Conservation (phyloP, 2,329 filamentous ascomycete species). For the Tolypocladium inflatum region DNA sequence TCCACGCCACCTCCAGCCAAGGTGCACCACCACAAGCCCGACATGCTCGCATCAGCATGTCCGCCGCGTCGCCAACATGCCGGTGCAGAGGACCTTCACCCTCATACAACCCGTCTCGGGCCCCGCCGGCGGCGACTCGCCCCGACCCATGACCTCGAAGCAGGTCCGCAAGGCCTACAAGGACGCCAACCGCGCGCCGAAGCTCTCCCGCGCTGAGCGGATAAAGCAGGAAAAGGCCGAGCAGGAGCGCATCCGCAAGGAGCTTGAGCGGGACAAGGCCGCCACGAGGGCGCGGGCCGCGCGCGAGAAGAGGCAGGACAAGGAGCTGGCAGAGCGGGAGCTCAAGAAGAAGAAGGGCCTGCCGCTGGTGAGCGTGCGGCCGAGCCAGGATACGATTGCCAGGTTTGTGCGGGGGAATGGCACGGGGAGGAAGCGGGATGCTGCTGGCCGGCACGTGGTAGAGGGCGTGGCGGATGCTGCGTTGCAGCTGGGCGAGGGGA, state of each 20-base stretch:
- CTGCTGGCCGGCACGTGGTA: background rate
- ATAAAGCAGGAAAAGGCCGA: conserved; percentile 33
- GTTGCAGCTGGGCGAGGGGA: background rate
- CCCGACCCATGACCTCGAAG: conserved; percentile 29
- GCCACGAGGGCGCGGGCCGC: conserved; percentile 37
- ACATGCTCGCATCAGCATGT: background rate
- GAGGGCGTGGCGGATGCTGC: background rate
- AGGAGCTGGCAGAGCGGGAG: conserved; percentile 38
- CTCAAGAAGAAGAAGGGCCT: conserved; percentile 41
- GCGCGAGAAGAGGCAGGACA: conserved; percentile 46
- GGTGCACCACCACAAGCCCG: background rate
- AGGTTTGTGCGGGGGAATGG: conserved; percentile 36
- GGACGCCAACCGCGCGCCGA: conserved; percentile 20
- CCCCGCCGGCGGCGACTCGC: background rate
- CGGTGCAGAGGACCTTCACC: conserved; percentile 33
- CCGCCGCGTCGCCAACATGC: conserved; percentile 17
- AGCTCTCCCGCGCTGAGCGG: conserved; percentile 30
- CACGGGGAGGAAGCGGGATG: conserved; percentile 18
- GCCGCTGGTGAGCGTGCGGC: conserved; percentile 42
- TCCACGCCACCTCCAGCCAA: background rate
- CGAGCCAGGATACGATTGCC: conserved; percentile 49
- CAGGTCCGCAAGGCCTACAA: conserved; percentile 29
- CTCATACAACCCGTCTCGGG: conserved; percentile 25
- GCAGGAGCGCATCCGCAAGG: conserved; percentile 44
- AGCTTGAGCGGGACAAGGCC: conserved; percentile 39